Evolutionary conservation across 768 basidiomycete species (phyloP).

Genomic region (Mrakia blollopis): DNA sequence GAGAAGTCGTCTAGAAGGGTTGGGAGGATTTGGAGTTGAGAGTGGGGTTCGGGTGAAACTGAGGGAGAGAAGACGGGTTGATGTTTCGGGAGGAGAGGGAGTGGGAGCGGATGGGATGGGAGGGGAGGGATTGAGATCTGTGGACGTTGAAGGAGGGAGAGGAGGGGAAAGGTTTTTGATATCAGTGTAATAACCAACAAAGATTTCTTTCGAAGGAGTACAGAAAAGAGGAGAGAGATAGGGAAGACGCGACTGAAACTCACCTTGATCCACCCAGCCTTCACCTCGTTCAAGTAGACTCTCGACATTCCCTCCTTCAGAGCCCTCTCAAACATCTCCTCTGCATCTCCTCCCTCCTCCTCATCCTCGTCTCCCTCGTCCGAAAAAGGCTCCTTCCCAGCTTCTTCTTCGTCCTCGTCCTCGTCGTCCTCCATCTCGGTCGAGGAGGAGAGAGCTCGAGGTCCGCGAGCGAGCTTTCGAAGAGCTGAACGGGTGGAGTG

Average conservation of each 20-base stretch:
- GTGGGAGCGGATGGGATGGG: too few species aligned
- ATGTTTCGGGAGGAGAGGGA: too few species aligned
- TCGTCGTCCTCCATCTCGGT: background rate
- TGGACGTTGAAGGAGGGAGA: too few species aligned
- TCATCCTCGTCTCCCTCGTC: background rate
- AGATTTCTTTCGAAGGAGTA: too few species aligned
- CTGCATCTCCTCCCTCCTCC: background rate
- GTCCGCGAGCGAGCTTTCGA: background rate
- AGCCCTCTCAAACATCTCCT: background rate
- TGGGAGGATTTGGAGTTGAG: too few species aligned
- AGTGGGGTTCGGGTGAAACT: too few species aligned
- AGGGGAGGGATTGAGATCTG: too few species aligned
- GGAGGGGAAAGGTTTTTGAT: too few species aligned
- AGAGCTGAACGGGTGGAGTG: background rate
- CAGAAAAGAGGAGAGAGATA: too few species aligned
- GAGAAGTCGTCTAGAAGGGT: too few species aligned
- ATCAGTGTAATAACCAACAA: too few species aligned
- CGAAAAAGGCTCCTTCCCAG: background rate
- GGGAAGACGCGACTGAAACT: background rate
- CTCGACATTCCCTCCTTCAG: background rate
- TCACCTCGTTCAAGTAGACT: background rate
- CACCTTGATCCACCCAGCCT: background rate
- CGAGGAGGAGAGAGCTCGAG: background rate
- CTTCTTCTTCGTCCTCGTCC: background rate
- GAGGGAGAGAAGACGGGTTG: too few species aligned